A percentile compares a stretch with the other conserved stretches of the same genome.
phyloP scores from a whole-genome alignment of 306 rosid species.

The Carpinus viminea region DNA sequence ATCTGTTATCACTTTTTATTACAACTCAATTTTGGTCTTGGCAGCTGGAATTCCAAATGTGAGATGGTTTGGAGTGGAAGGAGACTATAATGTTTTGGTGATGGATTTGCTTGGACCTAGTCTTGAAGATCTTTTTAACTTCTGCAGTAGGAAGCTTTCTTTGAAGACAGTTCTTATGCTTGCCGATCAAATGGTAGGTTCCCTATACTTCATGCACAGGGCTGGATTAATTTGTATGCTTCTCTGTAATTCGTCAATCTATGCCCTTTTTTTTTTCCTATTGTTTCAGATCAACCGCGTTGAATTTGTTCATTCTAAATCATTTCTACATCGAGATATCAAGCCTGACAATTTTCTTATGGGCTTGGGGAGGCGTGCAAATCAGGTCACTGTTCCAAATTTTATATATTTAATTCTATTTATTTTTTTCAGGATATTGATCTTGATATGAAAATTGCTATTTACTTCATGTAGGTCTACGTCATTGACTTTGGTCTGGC shows the following conservation, averaged over 20 bases:
- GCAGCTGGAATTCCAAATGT: conserved; percentile 94
- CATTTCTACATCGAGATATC: conserved; percentile 94
- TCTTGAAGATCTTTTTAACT: conserved; percentile 95
- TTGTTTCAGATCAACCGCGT: conserved; percentile 79
- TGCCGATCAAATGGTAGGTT: conserved; percentile 94
- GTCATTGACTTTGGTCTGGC: conserved; percentile 96
- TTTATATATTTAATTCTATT: neutral
- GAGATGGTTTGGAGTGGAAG: conserved; percentile 97
- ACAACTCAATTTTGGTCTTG: conserved; percentile 34
- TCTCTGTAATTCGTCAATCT: neutral
- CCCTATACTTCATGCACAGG: conserved; percentile 3
- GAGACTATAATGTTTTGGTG: conserved; percentile 88
- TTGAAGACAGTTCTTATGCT: conserved; percentile 94
- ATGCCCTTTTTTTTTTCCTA: neutral
- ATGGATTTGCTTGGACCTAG: conserved; percentile 99
- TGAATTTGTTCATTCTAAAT: conserved; percentile 85
- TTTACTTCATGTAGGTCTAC: conserved; percentile 50
- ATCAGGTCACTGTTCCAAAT: conserved; percentile 56
- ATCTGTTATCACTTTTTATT: conserved; percentile 4
- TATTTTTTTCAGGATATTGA: neutral
- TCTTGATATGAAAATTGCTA: conserved; percentile 25
- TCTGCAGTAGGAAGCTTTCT: conserved; percentile 91
- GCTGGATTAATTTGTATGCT: neutral
- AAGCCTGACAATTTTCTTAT: conserved; percentile 96
- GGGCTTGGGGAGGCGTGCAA: conserved; percentile 98